phyloP scores from a whole-genome alignment of 345 rosid species.

The Lepidium didymum region DNA sequence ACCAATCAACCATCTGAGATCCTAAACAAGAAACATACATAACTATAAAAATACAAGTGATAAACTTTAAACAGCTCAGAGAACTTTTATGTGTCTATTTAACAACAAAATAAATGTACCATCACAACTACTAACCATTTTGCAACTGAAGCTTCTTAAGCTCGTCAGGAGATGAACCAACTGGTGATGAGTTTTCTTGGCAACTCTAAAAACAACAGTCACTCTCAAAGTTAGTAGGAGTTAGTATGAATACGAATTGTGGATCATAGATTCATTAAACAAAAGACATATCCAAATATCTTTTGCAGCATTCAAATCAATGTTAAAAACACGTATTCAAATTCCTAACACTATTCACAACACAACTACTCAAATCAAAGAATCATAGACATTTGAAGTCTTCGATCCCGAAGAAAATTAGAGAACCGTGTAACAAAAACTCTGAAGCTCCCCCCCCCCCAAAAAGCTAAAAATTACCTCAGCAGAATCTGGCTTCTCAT shows the following conservation, averaged over 20 bases:
- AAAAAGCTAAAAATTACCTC: constrained; percentile 27
- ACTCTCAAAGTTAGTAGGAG: neutral
- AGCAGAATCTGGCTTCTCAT: constrained; percentile 26
- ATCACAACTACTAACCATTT: constrained; percentile 30
- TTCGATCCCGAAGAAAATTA: neutral
- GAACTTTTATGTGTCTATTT: neutral
- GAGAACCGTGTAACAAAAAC: neutral
- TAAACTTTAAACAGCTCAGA: neutral
- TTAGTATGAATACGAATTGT: neutral
- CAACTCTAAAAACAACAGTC: constrained; percentile 31
- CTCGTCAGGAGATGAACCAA: constrained; percentile 26
- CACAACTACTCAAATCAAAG: neutral
- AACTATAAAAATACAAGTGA: neutral
- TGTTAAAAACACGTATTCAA: neutral
- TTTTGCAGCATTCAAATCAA: neutral
- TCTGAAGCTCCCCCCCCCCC: neutral
- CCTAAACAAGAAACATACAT: constrained; percentile 30
- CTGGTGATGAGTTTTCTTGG: constrained; percentile 28
- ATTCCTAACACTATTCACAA: neutral
- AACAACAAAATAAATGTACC: neutral
- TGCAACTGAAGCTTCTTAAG: constrained; percentile 26
- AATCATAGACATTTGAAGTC: neutral
- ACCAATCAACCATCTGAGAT: constrained; percentile 28
- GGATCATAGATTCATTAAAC: neutral
- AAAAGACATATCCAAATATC: neutral